phyloP scores from a whole-genome alignment of 192 early-diverging fungal genomes.

The Coemansia sp. region DNA sequence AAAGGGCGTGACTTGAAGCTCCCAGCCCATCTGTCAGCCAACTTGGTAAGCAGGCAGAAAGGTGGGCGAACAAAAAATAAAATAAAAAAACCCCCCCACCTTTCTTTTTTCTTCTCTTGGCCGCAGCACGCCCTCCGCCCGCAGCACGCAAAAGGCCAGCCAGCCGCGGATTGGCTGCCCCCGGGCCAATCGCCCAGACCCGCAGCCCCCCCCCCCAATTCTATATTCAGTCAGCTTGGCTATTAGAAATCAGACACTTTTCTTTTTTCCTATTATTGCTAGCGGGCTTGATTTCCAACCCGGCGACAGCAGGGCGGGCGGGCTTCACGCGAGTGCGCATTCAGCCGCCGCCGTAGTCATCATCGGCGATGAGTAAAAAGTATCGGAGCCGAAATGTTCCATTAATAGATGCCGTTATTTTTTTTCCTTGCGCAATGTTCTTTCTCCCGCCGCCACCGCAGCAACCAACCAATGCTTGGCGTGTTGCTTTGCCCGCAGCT shows the following conservation, averaged over 20 bases:
- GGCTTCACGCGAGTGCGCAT: not conserved
- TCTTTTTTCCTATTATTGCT: too few species aligned
- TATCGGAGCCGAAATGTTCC: too few species aligned
- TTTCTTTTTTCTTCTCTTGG: not conserved
- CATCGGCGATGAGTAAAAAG: too few species aligned
- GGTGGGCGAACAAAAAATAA: too few species aligned
- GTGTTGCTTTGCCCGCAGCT: too few species aligned
- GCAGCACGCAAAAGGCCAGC: not conserved
- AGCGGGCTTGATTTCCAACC: not conserved
- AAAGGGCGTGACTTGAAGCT: not conserved
- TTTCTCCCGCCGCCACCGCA: too few species aligned
- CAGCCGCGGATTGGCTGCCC: slow-evolving; percentile 4
- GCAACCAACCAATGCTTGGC: too few species aligned
- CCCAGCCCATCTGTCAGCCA: not conserved
- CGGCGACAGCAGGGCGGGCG: not conserved
- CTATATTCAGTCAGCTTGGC: not conserved
- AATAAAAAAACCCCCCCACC: too few species aligned
- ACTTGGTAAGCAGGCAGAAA: not conserved
- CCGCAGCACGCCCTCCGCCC: slow-evolving; percentile 1
- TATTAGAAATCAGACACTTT: not conserved
- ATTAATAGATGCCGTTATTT: too few species aligned
- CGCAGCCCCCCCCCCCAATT: not conserved
- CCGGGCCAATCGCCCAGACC: slow-evolving; percentile 1
- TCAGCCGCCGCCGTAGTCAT: not conserved
- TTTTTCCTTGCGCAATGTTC: too few species aligned